Percentiles rank a stretch among this genome's conserved stretches.
Evolutionary conservation across 768 basidiomycete species (phyloP).

Genomic region (Lyophyllum atratum): DNA sequence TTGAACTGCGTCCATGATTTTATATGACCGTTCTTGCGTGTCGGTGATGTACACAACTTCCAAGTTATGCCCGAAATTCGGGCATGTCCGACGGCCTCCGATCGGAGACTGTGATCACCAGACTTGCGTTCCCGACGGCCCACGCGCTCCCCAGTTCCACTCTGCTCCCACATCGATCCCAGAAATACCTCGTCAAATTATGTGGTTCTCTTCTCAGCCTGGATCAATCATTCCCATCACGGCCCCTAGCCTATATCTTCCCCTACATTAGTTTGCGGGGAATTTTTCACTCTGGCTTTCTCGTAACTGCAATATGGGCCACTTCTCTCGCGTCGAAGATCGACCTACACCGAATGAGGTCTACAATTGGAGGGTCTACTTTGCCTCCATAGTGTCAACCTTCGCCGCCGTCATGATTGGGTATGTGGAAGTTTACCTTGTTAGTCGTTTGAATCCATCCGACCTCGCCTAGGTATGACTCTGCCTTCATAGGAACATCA

Average conservation of each 20-base stretch:
- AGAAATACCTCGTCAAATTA: not conserved
- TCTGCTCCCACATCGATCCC: not conserved
- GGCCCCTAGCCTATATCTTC: not conserved
- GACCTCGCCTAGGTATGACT: slow-evolving; percentile 33
- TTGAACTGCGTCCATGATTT: too few relatives aligned
- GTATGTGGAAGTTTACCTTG: slow-evolving; percentile 15
- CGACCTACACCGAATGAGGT: slow-evolving; percentile 29
- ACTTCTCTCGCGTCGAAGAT: slow-evolving; percentile 23
- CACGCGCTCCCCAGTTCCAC: not conserved
- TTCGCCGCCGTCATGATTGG: slow-evolving; percentile 45
- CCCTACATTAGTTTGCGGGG: not conserved
- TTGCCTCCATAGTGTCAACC: slow-evolving; percentile 32
- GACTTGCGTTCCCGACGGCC: not conserved
- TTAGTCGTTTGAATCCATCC: not conserved
- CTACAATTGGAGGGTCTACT: slow-evolving; percentile 44
- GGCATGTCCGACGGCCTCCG: not conserved
- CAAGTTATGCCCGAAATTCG: not conserved
- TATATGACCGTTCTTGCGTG: too few relatives aligned
- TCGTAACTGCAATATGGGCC: slow-evolving; percentile 14
- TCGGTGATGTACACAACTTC: too few relatives aligned
- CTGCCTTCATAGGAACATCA: slow-evolving; percentile 48
- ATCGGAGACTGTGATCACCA: not conserved
- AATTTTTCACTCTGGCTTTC: not conserved
- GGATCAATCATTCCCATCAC: not conserved
- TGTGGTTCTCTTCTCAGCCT: not conserved